Base-by-base conservation (phyloP, 148 eudicot genomes). In the Camellia japonica region DNA sequence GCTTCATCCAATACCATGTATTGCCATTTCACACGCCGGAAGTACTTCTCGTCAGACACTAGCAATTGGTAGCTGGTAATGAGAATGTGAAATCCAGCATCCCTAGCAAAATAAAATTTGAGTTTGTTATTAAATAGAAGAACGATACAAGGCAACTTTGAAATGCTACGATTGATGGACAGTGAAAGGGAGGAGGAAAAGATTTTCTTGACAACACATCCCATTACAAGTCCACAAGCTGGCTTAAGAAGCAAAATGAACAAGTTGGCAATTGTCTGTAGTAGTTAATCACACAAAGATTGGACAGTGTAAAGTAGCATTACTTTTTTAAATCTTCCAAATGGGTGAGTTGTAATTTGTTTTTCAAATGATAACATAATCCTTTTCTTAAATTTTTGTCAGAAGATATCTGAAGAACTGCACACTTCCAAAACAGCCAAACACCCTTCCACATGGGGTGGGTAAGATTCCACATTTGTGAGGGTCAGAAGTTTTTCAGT, bases 1-100 rank as follows among this genome's bases (percentile, higher is more conserved):
- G 99, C 99, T 85, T 96, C 99, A 88, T 96, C 99, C 78, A 96
- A 83, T 59, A 95, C 97, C 99, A 96, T 96, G 86, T 92, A 96
- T 83, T 96, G 98, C 99, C 99, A 96, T 86, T 88, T 96, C 65
- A 96, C 94, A 86, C 99, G 98, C 73, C 92, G 90, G 78, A 96
- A 89, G 83, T 87, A 92, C 85, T 96, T 96, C 87, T 93, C 98
- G 81, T 96, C 99, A 80, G 97, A 82, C 73, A 96, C 99, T 81
- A 96, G 88, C 72, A 96, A 86, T 74, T 93, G 98, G 82, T 96
- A 96, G 87, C 98, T 96, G 74, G 99, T 96, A 80, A 96, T 90
- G 81, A 93, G 97, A 80, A 96, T 96, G 87, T 96, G 99, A 89
- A 96, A 96, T 74, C 93, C 92, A 82, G 99, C 92, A 56, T 95